phyloP scores from a whole-genome alignment of 2,329 filamentous ascomycete genomes.

The Exophiala sp. region DNA sequence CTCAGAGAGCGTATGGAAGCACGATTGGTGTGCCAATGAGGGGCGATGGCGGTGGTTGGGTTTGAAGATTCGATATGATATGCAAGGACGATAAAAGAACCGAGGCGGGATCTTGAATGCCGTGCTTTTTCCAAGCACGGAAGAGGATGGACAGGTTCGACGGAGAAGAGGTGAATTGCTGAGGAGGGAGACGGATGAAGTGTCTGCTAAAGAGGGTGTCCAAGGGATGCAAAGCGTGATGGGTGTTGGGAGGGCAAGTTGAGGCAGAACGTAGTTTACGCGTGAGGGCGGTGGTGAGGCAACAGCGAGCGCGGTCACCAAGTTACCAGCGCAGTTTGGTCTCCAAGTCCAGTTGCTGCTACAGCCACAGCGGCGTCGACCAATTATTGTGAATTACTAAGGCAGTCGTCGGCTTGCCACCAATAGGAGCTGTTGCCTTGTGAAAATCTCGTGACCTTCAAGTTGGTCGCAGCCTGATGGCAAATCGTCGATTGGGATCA shows the following conservation, averaged over 20 bases:
- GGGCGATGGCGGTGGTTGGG: background rate
- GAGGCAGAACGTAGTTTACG: background rate
- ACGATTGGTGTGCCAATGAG: slow-evolving; percentile 21
- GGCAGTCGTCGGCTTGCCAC: background rate
- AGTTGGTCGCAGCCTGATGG: background rate
- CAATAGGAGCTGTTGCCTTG: background rate
- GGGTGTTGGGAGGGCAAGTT: background rate
- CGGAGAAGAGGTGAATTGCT: background rate
- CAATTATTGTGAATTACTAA: background rate
- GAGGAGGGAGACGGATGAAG: background rate
- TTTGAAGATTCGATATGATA: background rate
- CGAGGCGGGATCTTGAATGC: background rate
- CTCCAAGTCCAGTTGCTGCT: background rate
- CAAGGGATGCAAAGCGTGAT: background rate
- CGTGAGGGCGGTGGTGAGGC: background rate
- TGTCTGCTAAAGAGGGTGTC: background rate
- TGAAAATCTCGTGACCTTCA: background rate
- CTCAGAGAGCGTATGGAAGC: slow-evolving; percentile 22
- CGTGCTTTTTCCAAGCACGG: background rate
- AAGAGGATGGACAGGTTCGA: background rate
- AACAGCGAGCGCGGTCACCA: slow-evolving; percentile 3
- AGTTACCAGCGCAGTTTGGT: background rate
- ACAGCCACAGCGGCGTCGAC: background rate
- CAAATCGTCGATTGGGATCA: background rate
- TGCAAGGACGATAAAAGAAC: slow-evolving; percentile 11